Conservation (phyloP, 768 basidiomycete species). For the Suillus plorans region DNA sequence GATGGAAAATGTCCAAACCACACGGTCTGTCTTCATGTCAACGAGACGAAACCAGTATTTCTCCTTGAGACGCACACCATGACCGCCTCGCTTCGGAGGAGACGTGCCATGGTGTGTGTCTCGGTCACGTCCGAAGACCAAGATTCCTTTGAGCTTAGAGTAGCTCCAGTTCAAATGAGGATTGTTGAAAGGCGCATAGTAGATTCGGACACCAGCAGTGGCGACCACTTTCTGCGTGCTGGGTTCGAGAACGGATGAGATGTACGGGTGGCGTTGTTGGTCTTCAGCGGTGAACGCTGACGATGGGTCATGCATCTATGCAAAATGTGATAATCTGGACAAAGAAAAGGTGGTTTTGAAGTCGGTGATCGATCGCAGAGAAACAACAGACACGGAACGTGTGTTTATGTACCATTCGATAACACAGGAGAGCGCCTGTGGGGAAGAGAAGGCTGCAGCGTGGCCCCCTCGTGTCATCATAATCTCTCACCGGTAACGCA, state of each 20-base stretch:
- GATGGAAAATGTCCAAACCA: slow-evolving; percentile 69
- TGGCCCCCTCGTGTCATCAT: slow-evolving; percentile 34
- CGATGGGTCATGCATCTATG: slow-evolving; percentile 31
- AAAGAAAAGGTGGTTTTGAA: slow-evolving; percentile 18
- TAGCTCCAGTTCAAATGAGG: slow-evolving; percentile 55
- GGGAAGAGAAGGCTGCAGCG: slow-evolving; percentile 30
- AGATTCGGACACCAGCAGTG: slow-evolving; percentile 56
- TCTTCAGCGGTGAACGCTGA: slow-evolving; percentile 36
- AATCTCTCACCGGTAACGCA: slow-evolving; percentile 29
- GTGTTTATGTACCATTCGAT: slow-evolving; percentile 34
- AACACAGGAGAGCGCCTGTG: slow-evolving; percentile 22
- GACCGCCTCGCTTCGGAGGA: slow-evolving; percentile 20
- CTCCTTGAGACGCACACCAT: slow-evolving; percentile 29
- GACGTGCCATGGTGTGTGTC: slow-evolving; percentile 21
- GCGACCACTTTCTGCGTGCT: slow-evolving; percentile 49
- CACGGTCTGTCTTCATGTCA: slow-evolving; percentile 54
- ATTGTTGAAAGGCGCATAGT: slow-evolving; percentile 55
- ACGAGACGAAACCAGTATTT: slow-evolving; percentile 66
- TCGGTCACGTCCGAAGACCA: slow-evolving; percentile 49
- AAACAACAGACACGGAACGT: slow-evolving; percentile 7
- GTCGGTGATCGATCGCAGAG: slow-evolving; percentile 17
- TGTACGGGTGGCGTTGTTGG: slow-evolving; percentile 39
- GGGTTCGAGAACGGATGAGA: slow-evolving; percentile 38
- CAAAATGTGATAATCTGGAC: slow-evolving; percentile 12
- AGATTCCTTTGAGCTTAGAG: slow-evolving; percentile 57